A percentile compares a stretch with the other conserved stretches of the same genome.
These are phyloP conservation scores for Ustulina deusta DNA, from an alignment of 2,329 filamentous ascomycete genomes.

Conservation along the genomic window DNA sequence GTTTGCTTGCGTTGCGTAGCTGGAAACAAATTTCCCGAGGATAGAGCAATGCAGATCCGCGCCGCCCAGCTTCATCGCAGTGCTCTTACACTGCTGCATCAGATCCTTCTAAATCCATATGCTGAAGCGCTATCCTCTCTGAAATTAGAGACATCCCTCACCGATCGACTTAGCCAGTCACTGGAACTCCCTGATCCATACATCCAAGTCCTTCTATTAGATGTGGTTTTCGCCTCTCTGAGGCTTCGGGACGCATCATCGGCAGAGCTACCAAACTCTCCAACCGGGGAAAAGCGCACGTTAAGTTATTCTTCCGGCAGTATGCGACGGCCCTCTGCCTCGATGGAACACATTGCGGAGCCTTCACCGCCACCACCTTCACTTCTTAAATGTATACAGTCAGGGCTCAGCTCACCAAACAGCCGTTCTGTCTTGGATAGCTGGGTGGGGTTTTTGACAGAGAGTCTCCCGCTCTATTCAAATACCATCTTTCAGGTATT, in stretches of 20 bases:
- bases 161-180: slow-evolving; percentile 73
- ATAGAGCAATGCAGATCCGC: slow-evolving; percentile 58
- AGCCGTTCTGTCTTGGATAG: slow-evolving; percentile 86
- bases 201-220: slow-evolving; percentile 81
- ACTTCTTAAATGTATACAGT: slow-evolving; percentile 85
- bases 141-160: slow-evolving; percentile 76
- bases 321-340: slow-evolving; percentile 55
- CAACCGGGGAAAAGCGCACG: slow-evolving; percentile 61
- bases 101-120: slow-evolving; percentile 74
- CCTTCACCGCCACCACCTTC: slow-evolving; percentile 70
- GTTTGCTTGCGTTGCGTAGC: slow-evolving; percentile 74
- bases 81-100: slow-evolving; percentile 76
- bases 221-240: slow-evolving; percentile 80
- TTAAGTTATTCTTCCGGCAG: slow-evolving; percentile 58
- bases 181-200: slow-evolving; percentile 73
- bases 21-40: slow-evolving; percentile 53
- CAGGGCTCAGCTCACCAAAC: slow-evolving; percentile 79
- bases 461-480: slow-evolving; percentile 85
- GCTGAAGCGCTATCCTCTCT: slow-evolving; percentile 69
- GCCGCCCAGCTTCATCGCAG: slow-evolving; percentile 77
- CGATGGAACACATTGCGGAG: slow-evolving; percentile 46
- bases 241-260: slow-evolving; percentile 68
- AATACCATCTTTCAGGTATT: slow-evolving; percentile 90
- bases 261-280: slow-evolving; percentile 57
- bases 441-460: slow-evolving; percentile 88